Conservation (phyloP, 1,139 yeast genomes). For the Hyphopichia khmerensis region DNA sequence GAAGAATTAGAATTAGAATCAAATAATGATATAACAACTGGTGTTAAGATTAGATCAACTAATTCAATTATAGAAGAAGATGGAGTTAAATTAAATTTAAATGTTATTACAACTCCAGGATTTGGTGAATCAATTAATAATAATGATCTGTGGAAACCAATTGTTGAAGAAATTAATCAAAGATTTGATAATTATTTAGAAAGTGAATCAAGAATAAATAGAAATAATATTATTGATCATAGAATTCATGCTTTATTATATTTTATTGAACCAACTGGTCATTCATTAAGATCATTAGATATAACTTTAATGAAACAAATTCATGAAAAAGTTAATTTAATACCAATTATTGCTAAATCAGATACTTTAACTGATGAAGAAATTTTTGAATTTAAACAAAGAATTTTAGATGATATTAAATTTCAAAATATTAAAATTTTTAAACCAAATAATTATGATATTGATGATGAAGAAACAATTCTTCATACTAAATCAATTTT, state of each 20-base stretch:
- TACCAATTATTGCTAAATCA: slow-evolving; percentile 93
- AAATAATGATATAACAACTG: slow-evolving; percentile 15
- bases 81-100: slow-evolving; percentile 83
- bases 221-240: slow-evolving; percentile 70
- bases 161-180: slow-evolving; percentile 82
- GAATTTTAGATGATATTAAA: slow-evolving; percentile 73
- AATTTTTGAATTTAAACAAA: slow-evolving; percentile 67
- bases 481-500: slow-evolving; percentile 65
- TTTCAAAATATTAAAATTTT: slow-evolving; percentile 78
- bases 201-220: slow-evolving; percentile 81
- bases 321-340: slow-evolving; percentile 88
- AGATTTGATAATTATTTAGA: slow-evolving; percentile 89
- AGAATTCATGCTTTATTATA: slow-evolving; percentile 86
- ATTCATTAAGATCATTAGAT: slow-evolving; percentile 85
- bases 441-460: slow-evolving; percentile 73
- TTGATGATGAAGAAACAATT: slow-evolving; percentile 84
- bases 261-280: slow-evolving; percentile 97
- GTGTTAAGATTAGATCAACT: slow-evolving; percentile 65
- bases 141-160: slow-evolving; percentile 88
- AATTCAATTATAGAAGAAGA: slow-evolving; percentile 84
- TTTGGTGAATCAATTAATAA: slow-evolving; percentile 92
- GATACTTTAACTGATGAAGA: slow-evolving; percentile 93
- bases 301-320: slow-evolving; percentile 84
- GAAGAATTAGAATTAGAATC: slow-evolving; percentile 24
- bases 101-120: slow-evolving; percentile 89